Evolutionary conservation across 768 basidiomycete genomes (phyloP), one percentile per base, ranked within the genome.

Genomic region (Pulveroboletus ravenelii): DNA sequence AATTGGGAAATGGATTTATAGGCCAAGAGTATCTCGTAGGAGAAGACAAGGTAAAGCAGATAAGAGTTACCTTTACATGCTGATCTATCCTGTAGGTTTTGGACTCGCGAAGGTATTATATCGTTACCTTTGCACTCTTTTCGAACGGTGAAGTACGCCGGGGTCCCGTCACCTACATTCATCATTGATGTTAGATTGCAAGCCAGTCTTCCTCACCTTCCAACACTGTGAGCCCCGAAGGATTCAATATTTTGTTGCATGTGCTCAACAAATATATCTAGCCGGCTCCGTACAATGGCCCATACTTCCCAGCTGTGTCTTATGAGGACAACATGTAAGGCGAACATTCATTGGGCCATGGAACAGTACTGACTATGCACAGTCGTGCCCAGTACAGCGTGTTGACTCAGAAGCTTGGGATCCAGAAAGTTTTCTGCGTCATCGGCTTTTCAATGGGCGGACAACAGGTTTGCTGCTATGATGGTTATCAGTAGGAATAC

Each of bases 381-480:
- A 80, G 80, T 47, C 78, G 74, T 37, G 80, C 80, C 13, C 80
- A 82, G 54, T 70, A 79, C 54, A 68, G 71, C 15, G 77, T 81
- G 13, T 68, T 80, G 35, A 75, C 74, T 34, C 66, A 77, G 41
- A 65, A 66, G 29, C 70, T 80, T 27, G 73, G 71, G 8, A 59
- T 82, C 7, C 62, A 70, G 51, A 74, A 76, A 52, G 62, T 77
- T 1, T 73, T 67, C 48, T 71, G 74, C 27, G 78, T 75, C 25
- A 62, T 80, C 8, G 80, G 80, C 8, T 80, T 80, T 54, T 79
- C 78, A 5, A 82, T 82, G 81, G 79, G 81, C 43, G 80, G 71
- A 3, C 80, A 81, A 58, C 71, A 74, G 65, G 72, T 72, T 41
- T 18, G 49, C 12, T 13, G n/a, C 1, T 12, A 53, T 13, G 27